phyloP scores from a whole-genome alignment of 495 filamentous ascomycete genomes.

The Apiosordaria backusii region DNA sequence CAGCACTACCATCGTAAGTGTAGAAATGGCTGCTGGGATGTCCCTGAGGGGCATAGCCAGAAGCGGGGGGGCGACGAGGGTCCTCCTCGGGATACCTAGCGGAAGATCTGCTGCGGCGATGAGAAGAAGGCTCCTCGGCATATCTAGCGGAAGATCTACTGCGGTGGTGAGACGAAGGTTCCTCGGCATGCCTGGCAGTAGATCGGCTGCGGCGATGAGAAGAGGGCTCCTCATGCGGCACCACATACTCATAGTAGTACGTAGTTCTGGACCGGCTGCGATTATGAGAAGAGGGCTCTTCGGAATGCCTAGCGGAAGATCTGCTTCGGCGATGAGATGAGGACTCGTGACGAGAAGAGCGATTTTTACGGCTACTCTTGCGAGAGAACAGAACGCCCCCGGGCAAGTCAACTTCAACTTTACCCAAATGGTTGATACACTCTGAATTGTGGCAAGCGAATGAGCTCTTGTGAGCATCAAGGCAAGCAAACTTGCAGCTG shows the following conservation, averaged over 20 bases:
- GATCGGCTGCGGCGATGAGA: not conserved
- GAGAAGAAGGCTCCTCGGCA: not conserved
- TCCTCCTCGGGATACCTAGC: not conserved
- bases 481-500: slow-evolving; percentile 6
- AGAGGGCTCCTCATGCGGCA: not conserved
- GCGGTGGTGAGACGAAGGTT: not conserved
- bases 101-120: not conserved
- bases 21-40: not conserved
- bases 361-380: not conserved
- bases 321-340: not conserved
- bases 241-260: not conserved
- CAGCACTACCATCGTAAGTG: not conserved
- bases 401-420: not conserved
- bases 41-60: not conserved
- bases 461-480: not conserved
- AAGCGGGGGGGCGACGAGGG: not conserved
- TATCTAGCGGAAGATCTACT: not conserved
- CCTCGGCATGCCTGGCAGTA: not conserved
- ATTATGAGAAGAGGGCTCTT: not conserved
- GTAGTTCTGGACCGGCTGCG: not conserved
- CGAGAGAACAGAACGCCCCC: not conserved
- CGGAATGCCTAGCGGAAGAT: not conserved
- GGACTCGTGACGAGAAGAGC: not conserved
- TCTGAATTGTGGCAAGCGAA: slow-evolving; percentile 9
- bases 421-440: not conserved